Evolutionary conservation across 2,329 filamentous ascomycete genomes (phyloP).

Genomic region (Coniella vitis): DNA sequence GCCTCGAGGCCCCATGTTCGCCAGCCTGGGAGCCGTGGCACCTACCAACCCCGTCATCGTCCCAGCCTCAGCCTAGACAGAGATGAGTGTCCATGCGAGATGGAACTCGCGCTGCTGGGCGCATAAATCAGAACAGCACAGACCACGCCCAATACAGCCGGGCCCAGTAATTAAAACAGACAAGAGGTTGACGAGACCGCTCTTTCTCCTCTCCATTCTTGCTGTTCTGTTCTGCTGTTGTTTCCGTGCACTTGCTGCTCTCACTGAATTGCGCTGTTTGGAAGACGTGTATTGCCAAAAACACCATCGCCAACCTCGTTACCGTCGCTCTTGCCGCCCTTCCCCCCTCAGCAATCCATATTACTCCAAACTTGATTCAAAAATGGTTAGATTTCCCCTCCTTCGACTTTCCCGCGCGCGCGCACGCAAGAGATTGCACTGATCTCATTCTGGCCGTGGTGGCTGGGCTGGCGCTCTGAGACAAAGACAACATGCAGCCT

Average conservation of each 20-base stretch:
- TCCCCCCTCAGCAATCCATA: too few relatives aligned
- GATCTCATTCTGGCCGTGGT: too few relatives aligned
- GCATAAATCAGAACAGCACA: conserved; percentile 9
- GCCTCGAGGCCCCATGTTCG: too few relatives aligned
- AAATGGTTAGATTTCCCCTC: too few relatives aligned
- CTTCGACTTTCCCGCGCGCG: too few relatives aligned
- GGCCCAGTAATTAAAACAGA: conserved; percentile 1
- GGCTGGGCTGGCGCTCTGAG: too few relatives aligned
- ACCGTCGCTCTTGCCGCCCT: too few relatives aligned
- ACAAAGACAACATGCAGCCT: too few relatives aligned
- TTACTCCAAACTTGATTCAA: too few relatives aligned
- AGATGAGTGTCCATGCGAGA: background rate
- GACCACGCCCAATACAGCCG: conserved; percentile 18
- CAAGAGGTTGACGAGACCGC: conserved; percentile 9
- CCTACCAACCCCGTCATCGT: background rate
- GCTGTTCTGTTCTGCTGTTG: conserved; percentile 17
- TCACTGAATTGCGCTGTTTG: too few relatives aligned
- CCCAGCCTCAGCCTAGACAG: background rate
- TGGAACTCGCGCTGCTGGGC: background rate
- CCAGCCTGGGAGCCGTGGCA: background rate
- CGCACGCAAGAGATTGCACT: background rate
- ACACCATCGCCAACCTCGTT: conserved; percentile 21
- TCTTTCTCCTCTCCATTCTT: conserved; percentile 19
- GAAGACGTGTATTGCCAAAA: conserved; percentile 5
- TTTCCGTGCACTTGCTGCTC: conserved; percentile 13